A percentile compares a stretch with the other conserved stretches of the same genome.
Evolutionary conservation across 352 stramenopile species (phyloP).

Genomic region (Globisporangium iwayamae): DNA sequence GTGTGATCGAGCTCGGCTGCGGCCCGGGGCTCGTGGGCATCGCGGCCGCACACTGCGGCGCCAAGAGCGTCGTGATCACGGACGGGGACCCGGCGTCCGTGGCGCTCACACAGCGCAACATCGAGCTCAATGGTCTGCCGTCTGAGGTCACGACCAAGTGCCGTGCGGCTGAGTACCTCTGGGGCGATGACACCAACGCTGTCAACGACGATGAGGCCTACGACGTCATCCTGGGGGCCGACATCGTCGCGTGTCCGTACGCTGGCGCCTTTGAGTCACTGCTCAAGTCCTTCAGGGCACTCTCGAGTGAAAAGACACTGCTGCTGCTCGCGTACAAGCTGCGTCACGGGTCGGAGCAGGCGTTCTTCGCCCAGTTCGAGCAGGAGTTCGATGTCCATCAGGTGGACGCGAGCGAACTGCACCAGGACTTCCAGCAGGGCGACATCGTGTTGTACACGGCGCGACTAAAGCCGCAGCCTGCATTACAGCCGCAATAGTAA

Average conservation of each 20-base stretch:
- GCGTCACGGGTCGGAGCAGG: constrained; percentile 54
- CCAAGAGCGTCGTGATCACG: constrained; percentile 48
- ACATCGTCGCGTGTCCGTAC: constrained; percentile 85
- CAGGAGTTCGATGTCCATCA: constrained; percentile 41
- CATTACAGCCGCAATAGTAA: neutral
- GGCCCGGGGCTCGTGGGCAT: constrained; percentile 73
- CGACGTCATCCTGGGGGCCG: constrained; percentile 74
- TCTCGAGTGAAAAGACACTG: constrained; percentile 38
- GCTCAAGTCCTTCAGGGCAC: constrained; percentile 42
- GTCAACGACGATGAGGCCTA: constrained; percentile 27
- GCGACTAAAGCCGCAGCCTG: constrained; percentile 20
- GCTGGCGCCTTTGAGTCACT: constrained; percentile 60
- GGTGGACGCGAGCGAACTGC: constrained; percentile 41
- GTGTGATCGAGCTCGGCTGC: constrained; percentile 70
- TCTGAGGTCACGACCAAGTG: constrained; percentile 23
- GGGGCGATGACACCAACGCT: constrained; percentile 39
- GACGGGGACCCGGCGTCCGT: constrained; percentile 74
- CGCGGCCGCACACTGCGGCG: constrained; percentile 50
- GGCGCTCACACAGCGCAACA: constrained; percentile 57
- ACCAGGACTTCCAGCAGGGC: constrained; percentile 60
- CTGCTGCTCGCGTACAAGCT: constrained; percentile 78
- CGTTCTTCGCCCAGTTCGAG: constrained; percentile 61
- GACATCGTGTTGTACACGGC: constrained; percentile 68
- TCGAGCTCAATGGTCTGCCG: constrained; percentile 31
- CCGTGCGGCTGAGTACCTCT: constrained; percentile 50